Percentiles rank a stretch among this genome's conserved stretches.
phyloP scores from a whole-genome alignment of 345 rosid genomes.

The Sonneratia caseolaris region DNA sequence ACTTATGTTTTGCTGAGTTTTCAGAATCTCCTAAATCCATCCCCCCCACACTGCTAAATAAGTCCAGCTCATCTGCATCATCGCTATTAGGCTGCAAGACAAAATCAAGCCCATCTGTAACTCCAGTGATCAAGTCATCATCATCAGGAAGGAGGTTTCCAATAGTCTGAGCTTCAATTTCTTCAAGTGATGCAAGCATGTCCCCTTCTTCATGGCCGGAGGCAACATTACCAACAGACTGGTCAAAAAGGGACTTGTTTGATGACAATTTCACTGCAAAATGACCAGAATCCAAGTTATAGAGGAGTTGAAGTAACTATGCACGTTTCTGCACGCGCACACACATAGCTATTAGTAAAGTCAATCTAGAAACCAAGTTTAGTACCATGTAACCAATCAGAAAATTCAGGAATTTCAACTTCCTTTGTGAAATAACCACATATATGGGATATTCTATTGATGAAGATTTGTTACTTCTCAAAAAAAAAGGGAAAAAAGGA shows the following conservation, averaged over 20 bases:
- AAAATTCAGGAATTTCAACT: not conserved
- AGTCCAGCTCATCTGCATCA: slow-evolving; percentile 73
- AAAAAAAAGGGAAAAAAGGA: not conserved
- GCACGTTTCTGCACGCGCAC: not conserved
- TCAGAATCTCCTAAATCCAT: slow-evolving; percentile 81
- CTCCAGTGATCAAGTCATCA: slow-evolving; percentile 79
- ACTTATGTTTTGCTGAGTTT: slow-evolving; percentile 26
- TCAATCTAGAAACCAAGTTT: slow-evolving; percentile 9
- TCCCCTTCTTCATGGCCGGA: slow-evolving; percentile 51
- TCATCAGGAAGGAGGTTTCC: slow-evolving; percentile 92
- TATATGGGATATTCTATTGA: not conserved
- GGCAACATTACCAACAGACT: slow-evolving; percentile 32
- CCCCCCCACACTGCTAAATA: slow-evolving; percentile 89
- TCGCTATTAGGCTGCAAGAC: slow-evolving; percentile 32
- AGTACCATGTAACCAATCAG: not conserved
- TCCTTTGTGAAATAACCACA: not conserved
- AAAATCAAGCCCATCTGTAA: slow-evolving; percentile 51
- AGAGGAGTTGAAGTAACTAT: not conserved
- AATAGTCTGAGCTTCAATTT: slow-evolving; percentile 80
- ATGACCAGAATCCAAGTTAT: slow-evolving; percentile 9
- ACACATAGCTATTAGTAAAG: not conserved
- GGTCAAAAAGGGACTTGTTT: slow-evolving; percentile 31
- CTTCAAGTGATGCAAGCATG: slow-evolving; percentile 62
- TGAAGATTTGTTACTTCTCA: not conserved
- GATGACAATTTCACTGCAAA: slow-evolving; percentile 51